These are phyloP conservation scores for Candida vaughaniae DNA, from an alignment of 805 yeast species.

Conservation along the genomic window DNA sequence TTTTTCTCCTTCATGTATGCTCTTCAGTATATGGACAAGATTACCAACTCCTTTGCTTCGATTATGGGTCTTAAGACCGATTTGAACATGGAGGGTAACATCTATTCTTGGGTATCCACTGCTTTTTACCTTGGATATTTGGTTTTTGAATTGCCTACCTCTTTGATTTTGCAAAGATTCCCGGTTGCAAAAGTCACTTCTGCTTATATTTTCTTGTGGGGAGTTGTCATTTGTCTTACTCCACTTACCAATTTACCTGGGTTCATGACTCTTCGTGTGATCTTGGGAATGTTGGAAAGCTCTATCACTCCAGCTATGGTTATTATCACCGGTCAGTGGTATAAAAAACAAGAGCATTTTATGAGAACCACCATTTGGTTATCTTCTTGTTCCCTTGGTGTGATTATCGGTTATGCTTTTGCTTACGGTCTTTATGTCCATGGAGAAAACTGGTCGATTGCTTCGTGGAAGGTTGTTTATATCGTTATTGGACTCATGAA, in stretches of 20 bases:
- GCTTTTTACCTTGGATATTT: conserved; percentile 57
- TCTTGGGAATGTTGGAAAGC: conserved; percentile 39
- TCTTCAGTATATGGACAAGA: conserved; percentile 33
- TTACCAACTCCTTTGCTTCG: conserved; percentile 35
- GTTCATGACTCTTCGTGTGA: conserved; percentile 34
- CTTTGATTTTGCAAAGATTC: conserved; percentile 48
- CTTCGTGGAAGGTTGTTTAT: conserved; percentile 62
- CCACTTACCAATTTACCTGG: conserved; percentile 47
- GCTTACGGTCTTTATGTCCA: conserved; percentile 53
- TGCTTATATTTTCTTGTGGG: conserved; percentile 57
- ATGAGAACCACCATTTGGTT: conserved; percentile 35
- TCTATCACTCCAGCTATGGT: conserved; percentile 39
- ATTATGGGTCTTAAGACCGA: conserved; percentile 36
- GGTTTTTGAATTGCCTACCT: conserved; percentile 51
- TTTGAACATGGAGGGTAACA: conserved; percentile 32
- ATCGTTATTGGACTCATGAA: conserved; percentile 61
- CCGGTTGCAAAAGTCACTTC: conserved; percentile 55
- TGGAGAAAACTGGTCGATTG: conserved; percentile 36
- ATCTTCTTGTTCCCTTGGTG: conserved; percentile 30
- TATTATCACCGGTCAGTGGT: conserved; percentile 32
- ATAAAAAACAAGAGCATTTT: conserved; percentile 30
- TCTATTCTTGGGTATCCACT: conserved; percentile 38
- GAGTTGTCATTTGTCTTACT: conserved; percentile 49
- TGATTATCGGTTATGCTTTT: conserved; percentile 42
- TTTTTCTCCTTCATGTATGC: conserved; percentile 21